Base-by-base conservation (phyloP, 1,284 basidiomycete genomes). In the Grifola frondosa region DNA sequence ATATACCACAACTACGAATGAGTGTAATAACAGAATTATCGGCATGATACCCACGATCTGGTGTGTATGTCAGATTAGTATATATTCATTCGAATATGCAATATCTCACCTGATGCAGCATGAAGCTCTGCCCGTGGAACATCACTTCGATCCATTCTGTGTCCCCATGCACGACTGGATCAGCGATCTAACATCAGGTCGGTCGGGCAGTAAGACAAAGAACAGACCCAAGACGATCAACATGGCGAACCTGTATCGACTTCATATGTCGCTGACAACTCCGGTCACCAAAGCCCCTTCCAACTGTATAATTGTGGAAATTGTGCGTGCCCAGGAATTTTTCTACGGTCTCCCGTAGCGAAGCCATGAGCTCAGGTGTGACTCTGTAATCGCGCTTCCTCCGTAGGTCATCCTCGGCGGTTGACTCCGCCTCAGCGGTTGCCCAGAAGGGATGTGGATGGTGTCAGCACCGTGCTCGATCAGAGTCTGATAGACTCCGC, bases 41-140 rank as follows among this genome's bases (percentile, higher is more conserved):
- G 22, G 26, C 12, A 16, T 25, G 20, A 25, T 42, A 54, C 62
- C 49, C 34, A 65, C 56, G 45, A 64, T 63, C 63, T 67, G 40
- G 21, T 9, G 30, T 15, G 9, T 41, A 20, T 44, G 28, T 39
- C 6, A 44, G 37, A n/a, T 40, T 16, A 19, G 23, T 15, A 30
- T 16, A 16, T 16, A 25, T 38, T 15, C 31, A 16, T 17, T 11
- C 30, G 11, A 30, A 30, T 29, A 35, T 15, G 17, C 7, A 31
- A 42, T 20, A 23, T 40, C 70, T 40, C 54, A 86, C 86, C 71
- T 99, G 96, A 65, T 99, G 96, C 44, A 99, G 69, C 97, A 99
- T 99, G 66, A 99, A 99, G 56, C 91, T 95, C 66, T 99, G 97
- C 0, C 96, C 97, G 59, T 98, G 93, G 60, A 98, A 87, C 52